Evolutionary conservation across 441 rosid genomes (phyloP).

Genomic region (Viola pubescens): DNA sequence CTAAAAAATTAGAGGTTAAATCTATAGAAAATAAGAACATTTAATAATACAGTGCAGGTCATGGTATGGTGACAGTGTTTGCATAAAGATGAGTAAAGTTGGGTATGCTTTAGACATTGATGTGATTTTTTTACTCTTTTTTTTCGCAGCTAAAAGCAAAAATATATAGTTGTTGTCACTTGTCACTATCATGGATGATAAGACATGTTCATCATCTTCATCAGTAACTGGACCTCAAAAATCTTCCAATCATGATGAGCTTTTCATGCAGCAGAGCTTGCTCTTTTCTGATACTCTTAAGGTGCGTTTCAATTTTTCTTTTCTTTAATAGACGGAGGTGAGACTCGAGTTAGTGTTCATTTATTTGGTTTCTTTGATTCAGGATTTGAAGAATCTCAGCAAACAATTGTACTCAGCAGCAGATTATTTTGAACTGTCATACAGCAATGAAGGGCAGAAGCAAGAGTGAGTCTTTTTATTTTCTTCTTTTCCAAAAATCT

Average conservation of each 20-base stretch:
- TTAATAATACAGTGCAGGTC: not conserved
- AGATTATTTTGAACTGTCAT: slow-evolving; percentile 68
- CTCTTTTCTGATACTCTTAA: slow-evolving; percentile 58
- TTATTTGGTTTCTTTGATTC: not conserved
- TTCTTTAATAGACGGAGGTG: not conserved
- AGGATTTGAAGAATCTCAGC: slow-evolving; percentile 73
- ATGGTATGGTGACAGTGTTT: not conserved
- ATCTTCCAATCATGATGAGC: slow-evolving; percentile 56
- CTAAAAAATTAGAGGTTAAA: too few relatives aligned
- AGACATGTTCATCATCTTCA: slow-evolving; percentile 28
- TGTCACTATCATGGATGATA: slow-evolving; percentile 20
- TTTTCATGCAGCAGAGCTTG: slow-evolving; percentile 63
- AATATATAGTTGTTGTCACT: not conserved
- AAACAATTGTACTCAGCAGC: slow-evolving; percentile 84
- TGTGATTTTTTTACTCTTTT: not conserved
- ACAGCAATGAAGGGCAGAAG: slow-evolving; percentile 48
- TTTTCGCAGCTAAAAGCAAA: not conserved
- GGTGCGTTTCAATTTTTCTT: slow-evolving; percentile 27
- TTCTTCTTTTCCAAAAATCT: too few relatives aligned
- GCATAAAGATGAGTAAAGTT: not conserved
- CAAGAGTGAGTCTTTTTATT: slow-evolving; percentile 37
- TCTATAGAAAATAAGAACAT: too few relatives aligned
- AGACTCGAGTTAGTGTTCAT: not conserved
- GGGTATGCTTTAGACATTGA: not conserved
- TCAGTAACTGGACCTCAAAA: slow-evolving; percentile 35